Evolutionary conservation across 441 rosid genomes (phyloP).

Genomic region (Jatropha multifida): DNA sequence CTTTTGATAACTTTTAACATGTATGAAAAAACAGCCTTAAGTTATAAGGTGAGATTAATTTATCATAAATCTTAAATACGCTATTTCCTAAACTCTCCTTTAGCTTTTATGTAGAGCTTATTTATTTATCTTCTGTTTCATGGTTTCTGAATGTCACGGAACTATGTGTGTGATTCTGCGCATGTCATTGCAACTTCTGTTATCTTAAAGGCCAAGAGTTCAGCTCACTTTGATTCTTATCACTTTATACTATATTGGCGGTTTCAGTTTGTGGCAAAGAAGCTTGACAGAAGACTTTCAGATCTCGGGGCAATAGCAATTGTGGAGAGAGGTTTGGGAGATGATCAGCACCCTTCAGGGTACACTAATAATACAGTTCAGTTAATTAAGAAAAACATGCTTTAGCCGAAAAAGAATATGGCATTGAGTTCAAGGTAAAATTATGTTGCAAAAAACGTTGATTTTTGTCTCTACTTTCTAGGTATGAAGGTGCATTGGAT

Average conservation of each 20-base stretch:
- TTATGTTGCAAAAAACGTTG: slow-evolving; percentile 2
- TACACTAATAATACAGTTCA: slow-evolving; percentile 32
- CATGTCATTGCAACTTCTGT: background rate
- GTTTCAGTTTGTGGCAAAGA: slow-evolving; percentile 94
- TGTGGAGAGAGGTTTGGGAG: slow-evolving; percentile 86
- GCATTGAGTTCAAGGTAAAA: slow-evolving; percentile 1
- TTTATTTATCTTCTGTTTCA: background rate
- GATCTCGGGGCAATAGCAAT: slow-evolving; percentile 76
- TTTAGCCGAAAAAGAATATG: slow-evolving; percentile 10
- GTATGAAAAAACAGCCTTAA: background rate
- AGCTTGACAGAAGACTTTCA: slow-evolving; percentile 81
- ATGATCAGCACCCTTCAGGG: slow-evolving; percentile 99
- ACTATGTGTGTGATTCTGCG: background rate
- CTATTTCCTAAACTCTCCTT: background rate
- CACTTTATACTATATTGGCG: slow-evolving; percentile 12
- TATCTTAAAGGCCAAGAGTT: background rate
- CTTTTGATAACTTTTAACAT: background rate
- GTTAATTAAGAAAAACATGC: background rate
- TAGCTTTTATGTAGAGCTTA: background rate
- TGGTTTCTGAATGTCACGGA: background rate
- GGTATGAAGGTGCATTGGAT: slow-evolving; percentile 95
- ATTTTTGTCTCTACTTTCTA: slow-evolving; percentile 26
- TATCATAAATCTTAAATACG: background rate
- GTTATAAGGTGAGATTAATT: background rate
- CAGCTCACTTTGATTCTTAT: slow-evolving; percentile 10